Percentiles rank a stretch among this genome's conserved stretches.
Evolutionary conservation across 1,139 yeast species (phyloP).

Genomic region (Lipomyces yarrowii): DNA sequence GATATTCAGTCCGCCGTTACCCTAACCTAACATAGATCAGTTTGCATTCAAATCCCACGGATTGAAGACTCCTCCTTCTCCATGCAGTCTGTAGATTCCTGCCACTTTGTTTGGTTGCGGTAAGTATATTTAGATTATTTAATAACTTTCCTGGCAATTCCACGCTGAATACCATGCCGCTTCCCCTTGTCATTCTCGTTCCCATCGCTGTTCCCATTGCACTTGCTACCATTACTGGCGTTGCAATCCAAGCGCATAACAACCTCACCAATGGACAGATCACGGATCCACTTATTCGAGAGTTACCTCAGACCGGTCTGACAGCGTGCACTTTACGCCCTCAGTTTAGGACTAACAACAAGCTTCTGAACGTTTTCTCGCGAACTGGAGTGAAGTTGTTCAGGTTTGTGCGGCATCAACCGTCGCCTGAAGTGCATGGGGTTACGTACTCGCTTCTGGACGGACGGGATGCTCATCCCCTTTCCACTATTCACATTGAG

Average conservation of each 20-base stretch:
- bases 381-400: conserved; percentile 20
- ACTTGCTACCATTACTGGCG: conserved; percentile 12
- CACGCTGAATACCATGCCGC: conserved; percentile 9
- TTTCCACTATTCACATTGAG: conserved; percentile 16
- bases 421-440: conserved; percentile 11
- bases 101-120: not conserved
- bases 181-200: conserved; percentile 13
- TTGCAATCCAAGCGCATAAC: conserved; percentile 15
- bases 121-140: not conserved
- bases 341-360: conserved; percentile 22
- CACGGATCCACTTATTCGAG: conserved; percentile 18
- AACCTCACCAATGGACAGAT: not conserved
- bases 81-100: not conserved
- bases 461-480: conserved; percentile 1
- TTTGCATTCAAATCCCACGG: not conserved
- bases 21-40: not conserved
- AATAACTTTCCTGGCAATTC: not conserved
- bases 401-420: conserved; percentile 16
- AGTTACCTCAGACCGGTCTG: conserved; percentile 26
- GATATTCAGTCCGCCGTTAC: too few relatives aligned
- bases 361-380: conserved; percentile 17
- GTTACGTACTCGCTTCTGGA: conserved; percentile 17
- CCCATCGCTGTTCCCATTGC: conserved; percentile 16
- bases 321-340: conserved; percentile 27
- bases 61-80: not conserved